Evolutionary conservation across 768 basidiomycete genomes (phyloP).

Genomic region (Gloeopeniophorella convolvens): DNA sequence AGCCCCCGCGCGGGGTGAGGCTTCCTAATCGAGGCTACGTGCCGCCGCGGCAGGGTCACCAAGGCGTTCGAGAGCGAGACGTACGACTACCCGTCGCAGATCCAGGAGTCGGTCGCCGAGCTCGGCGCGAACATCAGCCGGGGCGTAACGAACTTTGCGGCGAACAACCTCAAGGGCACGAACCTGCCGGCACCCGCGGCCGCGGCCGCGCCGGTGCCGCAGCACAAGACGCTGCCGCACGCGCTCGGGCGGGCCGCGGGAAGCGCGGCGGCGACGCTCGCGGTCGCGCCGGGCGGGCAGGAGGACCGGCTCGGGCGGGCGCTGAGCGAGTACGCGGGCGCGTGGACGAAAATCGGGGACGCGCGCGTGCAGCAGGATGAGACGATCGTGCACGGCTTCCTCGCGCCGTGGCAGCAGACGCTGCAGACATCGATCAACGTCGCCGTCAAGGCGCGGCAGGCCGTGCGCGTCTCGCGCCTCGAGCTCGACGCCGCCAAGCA

Average conservation of each 20-base stretch:
- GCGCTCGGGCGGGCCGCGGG: slow-evolving; percentile 82
- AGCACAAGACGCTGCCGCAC: slow-evolving; percentile 96
- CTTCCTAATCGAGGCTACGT: too few species aligned
- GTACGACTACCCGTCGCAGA: slow-evolving; percentile 86
- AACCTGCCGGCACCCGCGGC: slow-evolving; percentile 73
- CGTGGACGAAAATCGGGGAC: slow-evolving; percentile 76
- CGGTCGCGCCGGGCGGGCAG: slow-evolving; percentile 37
- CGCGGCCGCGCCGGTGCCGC: slow-evolving; percentile 45
- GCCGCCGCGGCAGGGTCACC: slow-evolving; percentile 81
- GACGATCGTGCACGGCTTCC: slow-evolving; percentile 56
- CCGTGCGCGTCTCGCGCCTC: slow-evolving; percentile 70
- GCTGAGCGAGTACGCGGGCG: slow-evolving; percentile 69
- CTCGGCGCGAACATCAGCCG: slow-evolving; percentile 64
- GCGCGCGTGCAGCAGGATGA: slow-evolving; percentile 80
- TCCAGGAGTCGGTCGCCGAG: slow-evolving; percentile 76
- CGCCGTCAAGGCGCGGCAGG: slow-evolving; percentile 88
- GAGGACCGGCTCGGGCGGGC: slow-evolving; percentile 71
- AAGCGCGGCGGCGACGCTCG: slow-evolving; percentile 44
- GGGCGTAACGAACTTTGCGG: slow-evolving; percentile 78
- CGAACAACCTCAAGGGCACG: slow-evolving; percentile 83
- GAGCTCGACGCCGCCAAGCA: slow-evolving; percentile 92
- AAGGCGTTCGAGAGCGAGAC: slow-evolving; percentile 84
- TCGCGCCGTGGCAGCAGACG: slow-evolving; percentile 85
- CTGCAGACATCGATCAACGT: slow-evolving; percentile 76
- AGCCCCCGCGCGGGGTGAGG: too few species aligned